Evolutionary conservation across 2,329 filamentous ascomycete species (phyloP).

Genomic region (Phialophora chinensis): DNA sequence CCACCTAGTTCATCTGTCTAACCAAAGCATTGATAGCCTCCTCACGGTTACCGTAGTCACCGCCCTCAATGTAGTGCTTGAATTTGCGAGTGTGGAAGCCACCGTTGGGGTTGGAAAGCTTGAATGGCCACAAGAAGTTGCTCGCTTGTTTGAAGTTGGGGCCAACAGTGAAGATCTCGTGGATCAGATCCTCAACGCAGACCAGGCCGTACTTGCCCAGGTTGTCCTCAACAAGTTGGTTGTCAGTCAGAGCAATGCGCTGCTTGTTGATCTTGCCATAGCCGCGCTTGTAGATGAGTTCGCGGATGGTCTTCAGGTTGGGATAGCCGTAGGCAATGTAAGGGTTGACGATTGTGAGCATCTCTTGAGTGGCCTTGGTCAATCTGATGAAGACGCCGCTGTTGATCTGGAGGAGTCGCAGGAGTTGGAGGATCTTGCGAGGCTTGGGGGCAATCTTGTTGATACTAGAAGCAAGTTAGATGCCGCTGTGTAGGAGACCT

Average conservation of each 20-base stretch:
- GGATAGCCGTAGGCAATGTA: slow-evolving; percentile 99
- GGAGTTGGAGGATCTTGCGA: slow-evolving; percentile 99
- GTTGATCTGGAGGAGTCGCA: slow-evolving; percentile 99
- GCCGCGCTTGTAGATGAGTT: slow-evolving; percentile 99
- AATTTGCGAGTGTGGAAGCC: slow-evolving; percentile 97
- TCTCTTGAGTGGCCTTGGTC: slow-evolving; percentile 97
- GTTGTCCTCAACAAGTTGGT: slow-evolving; percentile 94
- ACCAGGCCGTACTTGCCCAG: slow-evolving; percentile 99
- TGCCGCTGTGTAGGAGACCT: neutral
- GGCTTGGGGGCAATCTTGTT: slow-evolving; percentile 99
- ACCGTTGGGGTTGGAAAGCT: slow-evolving; percentile 97
- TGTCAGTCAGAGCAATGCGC: slow-evolving; percentile 94
- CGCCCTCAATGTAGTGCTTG: slow-evolving; percentile 98
- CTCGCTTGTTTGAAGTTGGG: slow-evolving; percentile 99
- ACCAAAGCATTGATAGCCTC: slow-evolving; percentile 96
- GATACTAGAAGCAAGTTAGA: slow-evolving; percentile 70
- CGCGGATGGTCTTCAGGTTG: slow-evolving; percentile 98
- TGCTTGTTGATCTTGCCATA: slow-evolving; percentile 99
- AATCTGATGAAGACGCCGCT: slow-evolving; percentile 97
- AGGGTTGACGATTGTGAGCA: slow-evolving; percentile 98
- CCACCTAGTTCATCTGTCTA: slow-evolving; percentile 95
- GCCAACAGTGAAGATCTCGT: slow-evolving; percentile 98
- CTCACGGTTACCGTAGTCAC: slow-evolving; percentile 98
- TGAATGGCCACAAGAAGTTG: slow-evolving; percentile 99
- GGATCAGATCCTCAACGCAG: slow-evolving; percentile 98